Percentiles rank a stretch among this genome's conserved stretches.
Evolutionary conservation across 1,284 basidiomycete species (phyloP).

Genomic region (Ustilago bromivora): DNA sequence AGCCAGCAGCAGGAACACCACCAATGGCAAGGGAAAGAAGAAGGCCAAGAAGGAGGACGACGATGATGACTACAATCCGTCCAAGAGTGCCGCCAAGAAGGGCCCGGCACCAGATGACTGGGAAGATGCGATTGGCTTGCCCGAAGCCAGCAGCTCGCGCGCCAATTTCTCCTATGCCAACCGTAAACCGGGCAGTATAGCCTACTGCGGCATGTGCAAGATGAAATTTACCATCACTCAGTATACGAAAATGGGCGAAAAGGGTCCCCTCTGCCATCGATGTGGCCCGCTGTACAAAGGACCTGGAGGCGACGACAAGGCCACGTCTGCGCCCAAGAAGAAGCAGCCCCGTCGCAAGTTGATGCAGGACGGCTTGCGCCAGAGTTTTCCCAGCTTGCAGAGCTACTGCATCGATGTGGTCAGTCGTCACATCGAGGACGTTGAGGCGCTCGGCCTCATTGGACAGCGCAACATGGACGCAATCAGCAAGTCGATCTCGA

Average conservation of each 20-base stretch:
- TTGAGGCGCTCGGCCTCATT: slow-evolving; percentile 89
- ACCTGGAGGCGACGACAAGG: slow-evolving; percentile 28
- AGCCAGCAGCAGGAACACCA: slow-evolving; percentile 70
- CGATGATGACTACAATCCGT: slow-evolving; percentile 70
- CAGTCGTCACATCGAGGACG: slow-evolving; percentile 85
- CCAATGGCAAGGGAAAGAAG: slow-evolving; percentile 71
- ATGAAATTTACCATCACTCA: slow-evolving; percentile 83
- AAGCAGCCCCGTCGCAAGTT: slow-evolving; percentile 38
- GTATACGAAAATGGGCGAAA: slow-evolving; percentile 73
- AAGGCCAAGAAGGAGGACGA: slow-evolving; percentile 33
- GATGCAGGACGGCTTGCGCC: slow-evolving; percentile 32
- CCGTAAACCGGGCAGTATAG: slow-evolving; percentile 79
- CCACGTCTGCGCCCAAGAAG: slow-evolving; percentile 41
- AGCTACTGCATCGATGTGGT: slow-evolving; percentile 88
- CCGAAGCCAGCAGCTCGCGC: slow-evolving; percentile 73
- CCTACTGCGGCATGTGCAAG: slow-evolving; percentile 83
- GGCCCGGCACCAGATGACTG: slow-evolving; percentile 75
- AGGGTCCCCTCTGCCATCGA: slow-evolving; percentile 52
- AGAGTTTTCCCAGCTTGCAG: slow-evolving; percentile 77
- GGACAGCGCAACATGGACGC: slow-evolving; percentile 72
- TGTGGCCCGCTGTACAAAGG: slow-evolving; percentile 51
- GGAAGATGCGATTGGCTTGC: slow-evolving; percentile 52
- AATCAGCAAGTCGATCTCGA: slow-evolving; percentile 77
- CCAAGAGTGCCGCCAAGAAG: slow-evolving; percentile 72
- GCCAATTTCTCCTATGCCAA: slow-evolving; percentile 57